Conservation (phyloP, 345 rosid genomes). For the Euphorbia tirucalli region DNA sequence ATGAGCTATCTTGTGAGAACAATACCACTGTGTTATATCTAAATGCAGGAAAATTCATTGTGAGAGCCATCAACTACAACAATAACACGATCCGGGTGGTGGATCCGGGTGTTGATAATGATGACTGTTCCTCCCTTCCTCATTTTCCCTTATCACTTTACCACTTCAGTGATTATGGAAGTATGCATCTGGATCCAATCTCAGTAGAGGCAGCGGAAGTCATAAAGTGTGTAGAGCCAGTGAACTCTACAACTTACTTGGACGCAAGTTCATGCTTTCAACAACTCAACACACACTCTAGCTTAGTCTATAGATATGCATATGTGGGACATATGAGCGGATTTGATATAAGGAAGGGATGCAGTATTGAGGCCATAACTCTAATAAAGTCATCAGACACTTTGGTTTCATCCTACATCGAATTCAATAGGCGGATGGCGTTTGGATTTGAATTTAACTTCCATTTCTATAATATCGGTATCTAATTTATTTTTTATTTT, state of each 20-base stretch:
- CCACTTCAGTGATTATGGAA: rapidly evolving
- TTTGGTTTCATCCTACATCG: not conserved
- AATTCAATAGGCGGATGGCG: not conserved
- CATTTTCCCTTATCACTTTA: not conserved
- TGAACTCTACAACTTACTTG: not conserved
- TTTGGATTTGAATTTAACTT: conserved; percentile 11
- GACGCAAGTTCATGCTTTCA: not conserved
- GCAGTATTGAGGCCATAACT: not conserved
- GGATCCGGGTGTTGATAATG: not conserved
- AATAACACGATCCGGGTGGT: not conserved
- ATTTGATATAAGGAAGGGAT: not conserved
- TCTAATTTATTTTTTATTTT: too few relatives aligned
- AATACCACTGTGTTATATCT: not conserved
- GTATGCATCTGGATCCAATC: too few relatives aligned
- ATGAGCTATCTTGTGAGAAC: not conserved
- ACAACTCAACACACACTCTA: not conserved
- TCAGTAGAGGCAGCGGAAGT: too few relatives aligned
- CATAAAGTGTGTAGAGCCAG: not conserved
- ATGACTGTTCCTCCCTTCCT: conserved; percentile 2
- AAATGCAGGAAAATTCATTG: not conserved
- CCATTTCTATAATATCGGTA: too few relatives aligned
- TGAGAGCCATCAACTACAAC: not conserved
- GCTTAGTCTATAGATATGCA: not conserved
- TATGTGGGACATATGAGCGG: not conserved
- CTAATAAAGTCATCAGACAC: not conserved